Percentiles rank a stretch among this genome's conserved stretches.
Evolutionary conservation across 2,329 filamentous ascomycete genomes (phyloP).

Genomic region (Aureobasidium uvarum): DNA sequence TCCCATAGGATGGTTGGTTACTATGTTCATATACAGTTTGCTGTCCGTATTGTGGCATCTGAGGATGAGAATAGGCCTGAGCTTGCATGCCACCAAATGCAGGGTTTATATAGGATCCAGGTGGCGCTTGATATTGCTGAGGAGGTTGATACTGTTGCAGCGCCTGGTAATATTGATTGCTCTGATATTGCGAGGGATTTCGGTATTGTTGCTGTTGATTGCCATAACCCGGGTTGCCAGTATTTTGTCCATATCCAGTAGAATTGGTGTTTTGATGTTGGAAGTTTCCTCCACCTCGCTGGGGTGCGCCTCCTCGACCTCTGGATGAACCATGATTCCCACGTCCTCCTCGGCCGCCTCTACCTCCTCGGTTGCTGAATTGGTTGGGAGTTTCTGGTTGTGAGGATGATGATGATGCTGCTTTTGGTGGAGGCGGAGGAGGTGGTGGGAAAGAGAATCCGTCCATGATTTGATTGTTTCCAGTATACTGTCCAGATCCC

Average conservation of each 20-base stretch:
- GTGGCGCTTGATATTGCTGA: conserved; percentile 29
- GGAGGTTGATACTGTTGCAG: not conserved
- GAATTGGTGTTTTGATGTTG: conserved; percentile 1
- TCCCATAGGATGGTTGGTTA: not conserved
- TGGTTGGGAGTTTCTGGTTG: conserved; percentile 30
- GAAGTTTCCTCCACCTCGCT: conserved; percentile 9
- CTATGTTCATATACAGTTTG: not conserved
- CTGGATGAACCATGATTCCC: conserved; percentile 29
- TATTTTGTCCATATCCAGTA: conserved; percentile 17
- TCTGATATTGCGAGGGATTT: not conserved
- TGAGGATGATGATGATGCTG: conserved; percentile 25
- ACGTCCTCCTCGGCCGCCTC: conserved; percentile 38
- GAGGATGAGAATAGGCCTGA: conserved; percentile 6
- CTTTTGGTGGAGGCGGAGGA: conserved; percentile 44
- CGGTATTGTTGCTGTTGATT: conserved; percentile 17
- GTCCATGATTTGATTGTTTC: conserved; percentile 23
- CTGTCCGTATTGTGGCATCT: conserved; percentile 11
- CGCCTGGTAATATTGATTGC: not conserved
- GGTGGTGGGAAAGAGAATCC: conserved; percentile 51
- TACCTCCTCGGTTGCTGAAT: conserved; percentile 33
- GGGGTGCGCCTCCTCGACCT: conserved; percentile 28
- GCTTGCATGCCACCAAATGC: conserved; percentile 15
- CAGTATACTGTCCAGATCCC: not conserved
- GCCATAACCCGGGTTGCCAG: conserved; percentile 11
- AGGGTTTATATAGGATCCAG: conserved; percentile 37